phyloP scores from a whole-genome alignment of 768 basidiomycete genomes.

The Pulveroboletus ravenelii region DNA sequence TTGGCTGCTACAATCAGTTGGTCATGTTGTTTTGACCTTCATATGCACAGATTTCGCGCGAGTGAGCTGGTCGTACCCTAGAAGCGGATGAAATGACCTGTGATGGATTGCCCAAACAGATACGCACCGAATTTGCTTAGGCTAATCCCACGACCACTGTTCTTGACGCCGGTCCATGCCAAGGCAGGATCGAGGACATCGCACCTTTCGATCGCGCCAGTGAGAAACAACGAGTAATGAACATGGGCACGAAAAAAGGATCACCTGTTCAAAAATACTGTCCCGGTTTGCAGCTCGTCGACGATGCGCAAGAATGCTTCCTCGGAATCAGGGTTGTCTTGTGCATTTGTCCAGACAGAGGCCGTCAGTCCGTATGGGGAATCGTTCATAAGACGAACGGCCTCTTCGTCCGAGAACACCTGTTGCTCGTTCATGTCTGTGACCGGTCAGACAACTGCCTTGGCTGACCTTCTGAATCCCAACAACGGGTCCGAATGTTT shows the following conservation, averaged over 20 bases:
- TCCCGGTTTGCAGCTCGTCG: conserved; percentile 79
- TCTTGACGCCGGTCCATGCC: conserved; percentile 91
- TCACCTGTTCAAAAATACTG: conserved; percentile 87
- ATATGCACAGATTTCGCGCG: conserved; percentile 77
- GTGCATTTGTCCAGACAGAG: conserved; percentile 85
- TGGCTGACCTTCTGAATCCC: conserved; percentile 81
- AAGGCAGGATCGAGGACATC: conserved; percentile 92
- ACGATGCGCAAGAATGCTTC: conserved; percentile 58
- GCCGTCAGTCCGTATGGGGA: conserved; percentile 93
- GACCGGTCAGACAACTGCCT: background rate
- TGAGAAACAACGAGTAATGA: background rate
- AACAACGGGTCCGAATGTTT: conserved; percentile 90
- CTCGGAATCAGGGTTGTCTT: conserved; percentile 56
- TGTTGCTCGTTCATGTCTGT: conserved; percentile 21
- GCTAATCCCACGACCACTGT: conserved; percentile 88
- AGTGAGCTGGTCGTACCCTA: conserved; percentile 84
- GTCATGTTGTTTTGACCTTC: conserved; percentile 58
- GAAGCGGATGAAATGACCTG: background rate
- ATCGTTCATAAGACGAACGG: conserved; percentile 90
- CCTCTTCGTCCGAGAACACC: conserved; percentile 85
- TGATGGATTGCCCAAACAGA: background rate
- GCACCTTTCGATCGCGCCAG: conserved; percentile 43
- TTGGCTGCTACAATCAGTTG: too few species aligned
- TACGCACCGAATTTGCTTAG: conserved; percentile 80
- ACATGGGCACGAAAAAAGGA: background rate